Percentiles rank a stretch among this genome's conserved stretches.
phyloP scores from a whole-genome alignment of 2,329 filamentous ascomycete genomes.

The Phaeosphaeria sp. region DNA sequence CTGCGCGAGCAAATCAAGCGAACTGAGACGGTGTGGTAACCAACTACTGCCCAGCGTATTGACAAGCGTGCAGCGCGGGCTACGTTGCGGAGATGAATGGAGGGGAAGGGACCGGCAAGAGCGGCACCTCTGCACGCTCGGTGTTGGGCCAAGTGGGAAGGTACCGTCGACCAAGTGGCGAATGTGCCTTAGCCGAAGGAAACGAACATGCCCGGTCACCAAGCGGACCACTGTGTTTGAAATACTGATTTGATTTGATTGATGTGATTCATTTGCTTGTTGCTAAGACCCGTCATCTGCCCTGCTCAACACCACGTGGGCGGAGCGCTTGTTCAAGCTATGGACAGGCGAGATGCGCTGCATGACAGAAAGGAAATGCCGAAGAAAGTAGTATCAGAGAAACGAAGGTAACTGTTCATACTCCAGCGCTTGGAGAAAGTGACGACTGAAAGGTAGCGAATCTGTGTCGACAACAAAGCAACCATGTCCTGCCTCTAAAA shows the following conservation, averaged over 20 bases:
- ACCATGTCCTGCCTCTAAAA: slow-evolving; percentile 2
- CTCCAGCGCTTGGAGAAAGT: slow-evolving; percentile 48
- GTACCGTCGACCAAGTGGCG: neutral
- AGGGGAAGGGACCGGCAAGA: slow-evolving; percentile 1
- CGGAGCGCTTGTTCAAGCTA: slow-evolving; percentile 42
- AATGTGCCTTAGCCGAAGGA: neutral
- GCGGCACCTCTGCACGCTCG: neutral
- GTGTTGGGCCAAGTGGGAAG: neutral
- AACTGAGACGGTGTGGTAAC: neutral
- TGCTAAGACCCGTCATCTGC: slow-evolving; percentile 36
- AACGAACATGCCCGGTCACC: neutral
- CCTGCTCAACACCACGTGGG: slow-evolving; percentile 35
- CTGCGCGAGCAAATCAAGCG: neutral
- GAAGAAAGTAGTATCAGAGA: slow-evolving; percentile 23
- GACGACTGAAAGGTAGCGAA: slow-evolving; percentile 25
- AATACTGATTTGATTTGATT: neutral
- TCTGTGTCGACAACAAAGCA: slow-evolving; percentile 8
- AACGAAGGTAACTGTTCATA: slow-evolving; percentile 37
- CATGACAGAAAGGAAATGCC: slow-evolving; percentile 6
- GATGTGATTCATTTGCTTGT: slow-evolving; percentile 5
- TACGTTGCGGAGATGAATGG: slow-evolving; percentile 4
- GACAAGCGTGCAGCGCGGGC: neutral
- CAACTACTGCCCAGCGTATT: neutral
- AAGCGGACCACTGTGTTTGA: neutral
- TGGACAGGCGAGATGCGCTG: slow-evolving; percentile 31